Conservation (phyloP, 768 basidiomycete species). For the Calocybe indica region DNA sequence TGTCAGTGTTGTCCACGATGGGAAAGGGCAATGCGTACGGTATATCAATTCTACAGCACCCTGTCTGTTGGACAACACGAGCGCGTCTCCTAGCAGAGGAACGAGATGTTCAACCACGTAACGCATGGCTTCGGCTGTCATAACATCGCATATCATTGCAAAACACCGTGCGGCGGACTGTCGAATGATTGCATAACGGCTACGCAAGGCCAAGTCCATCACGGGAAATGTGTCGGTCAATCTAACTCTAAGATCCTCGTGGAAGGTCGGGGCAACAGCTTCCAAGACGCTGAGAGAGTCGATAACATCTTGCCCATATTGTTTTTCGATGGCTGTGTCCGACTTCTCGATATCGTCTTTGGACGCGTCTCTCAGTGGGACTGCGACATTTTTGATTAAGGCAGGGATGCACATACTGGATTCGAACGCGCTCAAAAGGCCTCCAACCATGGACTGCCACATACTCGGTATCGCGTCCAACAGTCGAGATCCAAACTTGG, state of each 20-base stretch:
- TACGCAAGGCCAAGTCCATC: conserved; percentile 72
- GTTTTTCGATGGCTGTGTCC: conserved; percentile 62
- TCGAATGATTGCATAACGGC: conserved; percentile 84
- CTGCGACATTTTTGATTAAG: background rate
- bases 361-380: background rate
- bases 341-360: conserved; percentile 48
- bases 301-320: conserved; percentile 83
- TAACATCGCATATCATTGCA: conserved; percentile 80
- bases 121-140: conserved; percentile 83
- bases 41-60: conserved; percentile 88
- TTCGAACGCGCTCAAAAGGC: conserved; percentile 62
- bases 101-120: conserved; percentile 83
- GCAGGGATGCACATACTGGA: conserved; percentile 42
- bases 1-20: conserved; percentile 5
- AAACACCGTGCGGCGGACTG: conserved; percentile 84
- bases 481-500: conserved; percentile 65
- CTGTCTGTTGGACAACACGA: conserved; percentile 71
- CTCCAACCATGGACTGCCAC: conserved; percentile 90
- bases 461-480: conserved; percentile 84
- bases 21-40: conserved; percentile 50
- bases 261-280: conserved; percentile 71
- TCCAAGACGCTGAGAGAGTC: conserved; percentile 90
- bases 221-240: conserved; percentile 72
- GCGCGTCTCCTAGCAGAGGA: conserved; percentile 76
- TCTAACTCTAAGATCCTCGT: conserved; percentile 61